Evolutionary conservation across 208 protist species (phyloP), one percentile per base, ranked within the genome.

Genomic region (Naegleria gruberi): DNA sequence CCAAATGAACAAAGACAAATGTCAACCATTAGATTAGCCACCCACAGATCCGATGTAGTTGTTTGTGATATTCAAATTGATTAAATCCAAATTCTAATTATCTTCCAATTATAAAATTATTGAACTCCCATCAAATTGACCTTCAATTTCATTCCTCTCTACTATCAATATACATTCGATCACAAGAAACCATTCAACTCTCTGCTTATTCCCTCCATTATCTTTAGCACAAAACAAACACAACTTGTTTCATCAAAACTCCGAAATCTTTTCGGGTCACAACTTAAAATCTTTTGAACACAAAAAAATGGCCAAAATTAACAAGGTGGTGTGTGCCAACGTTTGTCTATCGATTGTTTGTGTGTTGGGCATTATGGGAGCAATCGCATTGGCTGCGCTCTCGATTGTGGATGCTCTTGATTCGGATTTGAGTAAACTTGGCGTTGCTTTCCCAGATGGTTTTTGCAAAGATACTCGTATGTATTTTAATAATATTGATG

Each of bases 1-100:
- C 42, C 41, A 42, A 86, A 86, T 30, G 82, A 86, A 47, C 37
- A 86, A 34, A 42, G 26, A 47, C 26, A 86, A 47, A 45, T 37
- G 23, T 10, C 51, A 2, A 86, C 82, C 6, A 37, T 86, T 86
- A 7, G 82, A 47, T 86, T 86, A n/a, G 10, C 65, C 12, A 37
- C 65, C 5, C 17, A 77, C 34, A n/a, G 6, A 12, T 26, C 26
- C 26, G 65, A 77, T 37, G 23, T 87, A 0, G n/a, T 23, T 12
- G 83, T 87, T 46, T 87, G 83, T 83, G 40, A 41, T 44, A 83
- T 83, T 83, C 19, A 65, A 30, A 65, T 65, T 65, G 19, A 65
- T 30, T 65, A 65, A 65, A 55, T 55, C 12, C 51, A 65, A 3
- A 3, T 30, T 23, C 15, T 1, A 23, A 65, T 65, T 19, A 23